A percentile compares a stretch with the other conserved stretches of the same genome.
Conservation (phyloP, 768 basidiomycete species). For the Trichaptum fuscoviolaceum region DNA sequence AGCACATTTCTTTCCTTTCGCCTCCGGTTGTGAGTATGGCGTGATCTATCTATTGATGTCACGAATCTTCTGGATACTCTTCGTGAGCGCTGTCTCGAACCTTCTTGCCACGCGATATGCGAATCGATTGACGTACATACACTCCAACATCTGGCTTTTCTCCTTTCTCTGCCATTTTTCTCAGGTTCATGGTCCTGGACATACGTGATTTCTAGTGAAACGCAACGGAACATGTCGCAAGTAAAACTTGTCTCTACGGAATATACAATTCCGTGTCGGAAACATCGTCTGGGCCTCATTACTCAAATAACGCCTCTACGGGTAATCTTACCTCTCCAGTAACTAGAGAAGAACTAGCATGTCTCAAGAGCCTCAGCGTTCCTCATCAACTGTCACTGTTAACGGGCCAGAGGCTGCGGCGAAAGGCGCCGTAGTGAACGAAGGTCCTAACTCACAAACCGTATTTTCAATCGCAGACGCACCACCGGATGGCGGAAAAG, state of each 20-base stretch:
- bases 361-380: not conserved
- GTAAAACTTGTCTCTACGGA: not conserved
- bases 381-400: not conserved
- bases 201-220: not conserved
- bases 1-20: not conserved
- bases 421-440: not conserved
- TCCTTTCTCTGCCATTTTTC: not conserved
- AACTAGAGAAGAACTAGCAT: not conserved
- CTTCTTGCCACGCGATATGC: not conserved
- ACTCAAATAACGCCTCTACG: not conserved
- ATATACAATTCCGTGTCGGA: not conserved
- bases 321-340: not conserved
- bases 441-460: not conserved
- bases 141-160: not conserved
- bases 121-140: not conserved
- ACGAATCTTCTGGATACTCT: not conserved
- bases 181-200: not conserved
- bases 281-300: not conserved
- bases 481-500: slow-evolving; percentile 21
- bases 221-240: not conserved
- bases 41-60: not conserved
- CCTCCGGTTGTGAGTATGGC: not conserved
- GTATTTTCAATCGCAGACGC: not conserved
- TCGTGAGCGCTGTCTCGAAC: not conserved
- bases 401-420: not conserved